Percentiles rank a stretch among this genome's conserved stretches.
Conservation (phyloP, 352 stramenopile species). For the Pythium brachiatum region DNA sequence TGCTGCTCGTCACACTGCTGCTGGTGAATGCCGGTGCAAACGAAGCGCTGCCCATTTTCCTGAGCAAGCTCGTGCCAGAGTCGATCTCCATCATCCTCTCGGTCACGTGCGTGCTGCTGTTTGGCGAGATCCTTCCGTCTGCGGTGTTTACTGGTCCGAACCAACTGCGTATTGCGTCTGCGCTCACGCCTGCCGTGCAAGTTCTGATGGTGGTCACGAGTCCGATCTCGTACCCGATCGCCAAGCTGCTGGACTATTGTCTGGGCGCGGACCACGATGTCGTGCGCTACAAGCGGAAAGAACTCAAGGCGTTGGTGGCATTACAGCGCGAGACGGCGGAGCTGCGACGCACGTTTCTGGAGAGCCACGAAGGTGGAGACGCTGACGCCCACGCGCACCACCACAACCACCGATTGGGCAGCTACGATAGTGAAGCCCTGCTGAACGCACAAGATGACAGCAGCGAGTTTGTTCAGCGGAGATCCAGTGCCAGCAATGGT, state of each 20-base stretch:
- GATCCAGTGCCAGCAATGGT: not conserved
- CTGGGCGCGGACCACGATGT: slow-evolving; percentile 78
- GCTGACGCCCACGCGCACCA: not conserved
- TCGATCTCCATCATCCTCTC: slow-evolving; percentile 93
- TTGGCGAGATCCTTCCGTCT: slow-evolving; percentile 96
- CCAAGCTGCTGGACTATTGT: slow-evolving; percentile 84
- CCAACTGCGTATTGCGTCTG: slow-evolving; percentile 87
- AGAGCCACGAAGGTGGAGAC: slow-evolving; percentile 5
- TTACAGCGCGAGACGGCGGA: slow-evolving; percentile 61
- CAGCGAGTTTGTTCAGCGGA: not conserved
- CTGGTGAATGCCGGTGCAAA: slow-evolving; percentile 94
- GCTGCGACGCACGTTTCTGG: slow-evolving; percentile 17
- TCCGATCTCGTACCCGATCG: slow-evolving; percentile 92
- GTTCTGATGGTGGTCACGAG: slow-evolving; percentile 84
- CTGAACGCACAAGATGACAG: not conserved
- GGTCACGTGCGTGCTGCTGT: slow-evolving; percentile 94
- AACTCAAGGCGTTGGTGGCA: slow-evolving; percentile 88
- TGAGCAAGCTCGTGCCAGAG: slow-evolving; percentile 87
- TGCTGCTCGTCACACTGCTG: slow-evolving; percentile 93
- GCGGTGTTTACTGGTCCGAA: slow-evolving; percentile 94
- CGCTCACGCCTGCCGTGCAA: slow-evolving; percentile 83
- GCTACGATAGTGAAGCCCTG: slow-evolving; percentile 7
- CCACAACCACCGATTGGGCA: slow-evolving; percentile 5
- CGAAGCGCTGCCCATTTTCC: slow-evolving; percentile 93
- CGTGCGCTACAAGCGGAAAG: slow-evolving; percentile 86